Evolutionary conservation across 306 rosid genomes (phyloP), one percentile per base, ranked within the genome.

Genomic region (Fragaria ananassa): DNA sequence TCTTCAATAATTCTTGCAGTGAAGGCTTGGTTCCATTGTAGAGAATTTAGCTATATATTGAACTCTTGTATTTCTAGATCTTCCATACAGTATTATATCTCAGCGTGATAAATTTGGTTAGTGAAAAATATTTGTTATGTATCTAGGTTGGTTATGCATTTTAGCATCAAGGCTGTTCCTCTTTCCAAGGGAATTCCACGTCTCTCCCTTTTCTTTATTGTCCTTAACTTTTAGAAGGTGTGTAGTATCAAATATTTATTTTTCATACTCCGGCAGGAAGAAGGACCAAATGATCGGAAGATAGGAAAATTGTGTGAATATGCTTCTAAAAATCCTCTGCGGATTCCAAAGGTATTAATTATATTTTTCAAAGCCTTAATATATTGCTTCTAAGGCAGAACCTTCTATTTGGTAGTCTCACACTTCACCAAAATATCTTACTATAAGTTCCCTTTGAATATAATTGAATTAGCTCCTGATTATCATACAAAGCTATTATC

Each of bases 241-340:
- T 51, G 11, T 54, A 15, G n/a, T 58, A 10, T 45, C 46, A 17
- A 56, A 25, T n/a, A 65, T 63, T 72, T 56, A 2, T 80, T 75
- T 18, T 58, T 61, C 63, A 57, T 23, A 72, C 65, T 81, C 71
- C 71, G 76, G 76, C 83, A 95, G 99, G 99, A 91, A 79, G 98
- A 96, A 60, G 97, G 87, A 68, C 87, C 93, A 50, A 92, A 91
- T 86, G 99, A 96, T 74, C 87, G 98, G 77, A 86, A 88, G 85
- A 92, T 96, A 68, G 98, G 96, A 72, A 96, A 92, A 60, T 83
- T 96, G 54, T 92, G 99, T 63, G 98, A 96, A 78, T 96, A 96
- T 76, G 97, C 93, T 14, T 83, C 91, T 49, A 96, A 79, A 91
- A 96, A 96, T 82, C 97, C 99, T 57, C 79, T 92, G 82, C 98